Conservation (phyloP, 1,284 basidiomycete species). For the Puccinia triticina region DNA sequence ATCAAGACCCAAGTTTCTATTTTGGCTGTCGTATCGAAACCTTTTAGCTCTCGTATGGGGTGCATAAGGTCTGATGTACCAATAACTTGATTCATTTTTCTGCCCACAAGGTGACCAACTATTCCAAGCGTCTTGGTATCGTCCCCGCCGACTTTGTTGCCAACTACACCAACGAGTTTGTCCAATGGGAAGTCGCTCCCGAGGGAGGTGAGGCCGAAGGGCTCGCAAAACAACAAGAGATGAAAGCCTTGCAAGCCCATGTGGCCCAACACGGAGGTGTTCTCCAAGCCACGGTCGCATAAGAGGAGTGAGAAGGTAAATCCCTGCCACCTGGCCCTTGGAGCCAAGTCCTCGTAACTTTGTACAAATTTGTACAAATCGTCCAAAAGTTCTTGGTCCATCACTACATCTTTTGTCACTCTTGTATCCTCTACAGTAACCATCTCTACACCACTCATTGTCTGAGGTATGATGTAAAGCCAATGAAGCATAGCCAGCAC, state of each 20-base stretch:
- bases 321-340: neutral
- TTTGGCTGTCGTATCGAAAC: neutral
- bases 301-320: neutral
- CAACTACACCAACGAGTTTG: constrained; percentile 60
- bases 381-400: constrained; percentile 2
- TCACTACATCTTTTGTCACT: neutral
- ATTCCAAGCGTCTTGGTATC: constrained; percentile 61
- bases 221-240: constrained; percentile 48
- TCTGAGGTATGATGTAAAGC: too few relatives aligned
- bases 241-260: constrained; percentile 40
- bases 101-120: constrained; percentile 58
- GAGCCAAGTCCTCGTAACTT: neutral
- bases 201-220: constrained; percentile 49
- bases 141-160: constrained; percentile 58
- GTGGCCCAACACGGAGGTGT: constrained; percentile 48
- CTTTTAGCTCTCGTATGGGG: neutral
- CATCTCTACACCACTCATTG: neutral
- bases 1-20: neutral
- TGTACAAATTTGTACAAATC: constrained; percentile 17
- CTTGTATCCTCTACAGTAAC: neutral
- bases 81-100: neutral
- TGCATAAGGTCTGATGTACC: neutral
- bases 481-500: too few relatives aligned
- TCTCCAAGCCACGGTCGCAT: constrained; percentile 23
- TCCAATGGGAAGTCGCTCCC: constrained; percentile 44